Evolutionary conservation across 2,329 filamentous ascomycete genomes (phyloP).

Genomic region (Colletotrichum coccodes): DNA sequence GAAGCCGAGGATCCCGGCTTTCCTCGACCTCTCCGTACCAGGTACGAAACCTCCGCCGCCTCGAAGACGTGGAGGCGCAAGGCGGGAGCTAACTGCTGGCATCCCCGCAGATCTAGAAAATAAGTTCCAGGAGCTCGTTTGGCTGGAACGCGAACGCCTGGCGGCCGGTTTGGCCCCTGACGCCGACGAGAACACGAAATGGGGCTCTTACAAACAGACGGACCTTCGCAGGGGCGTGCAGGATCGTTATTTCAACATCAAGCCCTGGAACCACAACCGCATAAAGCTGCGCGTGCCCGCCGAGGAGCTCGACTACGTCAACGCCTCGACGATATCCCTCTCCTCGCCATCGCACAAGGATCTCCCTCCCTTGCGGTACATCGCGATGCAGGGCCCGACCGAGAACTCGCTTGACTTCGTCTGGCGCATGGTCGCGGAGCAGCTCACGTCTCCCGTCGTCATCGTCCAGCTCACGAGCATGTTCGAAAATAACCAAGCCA

Average conservation of each 20-base stretch:
- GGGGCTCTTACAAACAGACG: conserved; percentile 46
- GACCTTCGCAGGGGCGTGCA: conserved; percentile 52
- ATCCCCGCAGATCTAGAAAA: conserved; percentile 25
- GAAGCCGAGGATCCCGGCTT: conserved; percentile 47
- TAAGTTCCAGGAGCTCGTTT: conserved; percentile 64
- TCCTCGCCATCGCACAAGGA: conserved; percentile 50
- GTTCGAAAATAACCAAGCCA: conserved; percentile 79
- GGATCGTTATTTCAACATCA: conserved; percentile 91
- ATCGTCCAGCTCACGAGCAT: conserved; percentile 96
- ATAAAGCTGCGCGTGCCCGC: conserved; percentile 83
- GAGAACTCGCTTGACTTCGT: conserved; percentile 79
- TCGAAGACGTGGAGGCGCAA: conserved; percentile 15
- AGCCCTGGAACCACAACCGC: conserved; percentile 88
- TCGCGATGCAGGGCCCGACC: conserved; percentile 95
- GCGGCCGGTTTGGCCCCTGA: conserved; percentile 51
- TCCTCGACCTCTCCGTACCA: conserved; percentile 48
- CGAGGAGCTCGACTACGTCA: conserved; percentile 81
- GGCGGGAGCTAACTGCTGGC: conserved; percentile 21
- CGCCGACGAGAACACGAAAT: conserved; percentile 42
- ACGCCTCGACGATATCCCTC: conserved; percentile 78
- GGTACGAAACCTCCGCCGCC: conserved; percentile 41
- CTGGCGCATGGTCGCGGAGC: conserved; percentile 95
- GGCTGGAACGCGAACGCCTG: conserved; percentile 62
- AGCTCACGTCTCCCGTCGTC: conserved; percentile 76
- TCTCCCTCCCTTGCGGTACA: conserved; percentile 70